Conservation (phyloP, 2,329 filamentous ascomycete genomes). For the Trichoderma aggressivum region DNA sequence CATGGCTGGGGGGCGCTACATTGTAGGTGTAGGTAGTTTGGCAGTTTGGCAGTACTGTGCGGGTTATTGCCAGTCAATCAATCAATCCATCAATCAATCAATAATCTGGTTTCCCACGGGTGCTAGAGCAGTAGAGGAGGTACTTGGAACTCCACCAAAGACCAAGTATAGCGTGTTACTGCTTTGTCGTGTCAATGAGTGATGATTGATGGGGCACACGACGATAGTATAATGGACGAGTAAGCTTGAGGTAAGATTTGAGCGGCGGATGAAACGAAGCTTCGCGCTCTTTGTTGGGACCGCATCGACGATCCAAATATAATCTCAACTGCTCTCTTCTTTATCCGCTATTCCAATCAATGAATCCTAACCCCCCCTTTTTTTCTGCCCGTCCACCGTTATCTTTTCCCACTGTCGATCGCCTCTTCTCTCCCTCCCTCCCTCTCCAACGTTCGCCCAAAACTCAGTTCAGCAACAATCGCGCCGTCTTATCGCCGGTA, state of each 20-base stretch:
- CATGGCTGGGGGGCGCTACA: background rate
- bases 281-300: background rate
- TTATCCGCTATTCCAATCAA: background rate
- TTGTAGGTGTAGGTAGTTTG: too few species aligned
- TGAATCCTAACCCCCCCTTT: background rate
- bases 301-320: too few species aligned
- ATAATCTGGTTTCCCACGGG: too few species aligned
- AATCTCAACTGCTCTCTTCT: background rate
- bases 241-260: background rate
- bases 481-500: slow-evolving; percentile 5
- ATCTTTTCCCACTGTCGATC: background rate
- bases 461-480: background rate
- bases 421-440: background rate
- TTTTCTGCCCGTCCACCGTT: background rate
- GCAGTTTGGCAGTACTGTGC: too few species aligned
- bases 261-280: background rate
- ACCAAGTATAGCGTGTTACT: background rate
- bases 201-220: too few species aligned
- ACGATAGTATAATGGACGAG: too few species aligned
- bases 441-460: background rate
- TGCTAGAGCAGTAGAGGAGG: too few species aligned
- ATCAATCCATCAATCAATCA: too few species aligned
- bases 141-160: background rate
- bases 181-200: too few species aligned
- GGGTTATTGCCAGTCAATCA: too few species aligned